Evolutionary conservation across 2,329 filamentous ascomycete genomes (phyloP).

Genomic region (Neurospora sp.): DNA sequence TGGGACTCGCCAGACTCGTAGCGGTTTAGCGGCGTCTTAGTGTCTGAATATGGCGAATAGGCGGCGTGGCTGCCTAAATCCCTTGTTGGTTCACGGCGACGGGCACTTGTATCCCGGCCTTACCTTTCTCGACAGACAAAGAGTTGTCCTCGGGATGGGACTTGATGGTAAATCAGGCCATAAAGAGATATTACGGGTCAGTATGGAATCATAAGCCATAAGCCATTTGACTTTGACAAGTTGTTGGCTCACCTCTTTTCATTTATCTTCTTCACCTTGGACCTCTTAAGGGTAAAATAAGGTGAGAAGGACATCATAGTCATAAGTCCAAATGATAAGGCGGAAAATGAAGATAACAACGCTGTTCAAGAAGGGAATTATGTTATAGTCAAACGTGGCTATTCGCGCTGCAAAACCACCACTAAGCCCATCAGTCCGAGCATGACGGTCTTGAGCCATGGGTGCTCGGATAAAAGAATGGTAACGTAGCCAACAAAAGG

Average conservation of each 20-base stretch:
- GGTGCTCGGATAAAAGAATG: slow-evolving; percentile 88
- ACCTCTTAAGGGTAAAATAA: neutral
- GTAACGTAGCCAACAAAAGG: slow-evolving; percentile 96
- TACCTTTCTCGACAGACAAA: neutral
- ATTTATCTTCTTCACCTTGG: neutral
- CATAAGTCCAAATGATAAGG: neutral
- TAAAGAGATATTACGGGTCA: neutral
- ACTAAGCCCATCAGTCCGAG: slow-evolving; percentile 89
- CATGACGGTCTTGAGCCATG: slow-evolving; percentile 94
- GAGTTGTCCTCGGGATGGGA: neutral
- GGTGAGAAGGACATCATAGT: neutral
- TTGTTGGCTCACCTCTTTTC: neutral
- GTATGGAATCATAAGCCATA: neutral
- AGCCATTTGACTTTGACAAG: neutral
- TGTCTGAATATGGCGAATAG: neutral
- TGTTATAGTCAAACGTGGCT: neutral
- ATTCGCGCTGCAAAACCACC: slow-evolving; percentile 88
- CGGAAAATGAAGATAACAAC: neutral
- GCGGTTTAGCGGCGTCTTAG: neutral
- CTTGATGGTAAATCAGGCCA: neutral
- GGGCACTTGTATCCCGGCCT: neutral
- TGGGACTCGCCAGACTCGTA: no score
- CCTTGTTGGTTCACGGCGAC: neutral
- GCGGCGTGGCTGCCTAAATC: neutral
- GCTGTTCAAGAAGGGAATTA: neutral